phyloP scores from a whole-genome alignment of 441 rosid genomes.

The Sinapis alba region DNA sequence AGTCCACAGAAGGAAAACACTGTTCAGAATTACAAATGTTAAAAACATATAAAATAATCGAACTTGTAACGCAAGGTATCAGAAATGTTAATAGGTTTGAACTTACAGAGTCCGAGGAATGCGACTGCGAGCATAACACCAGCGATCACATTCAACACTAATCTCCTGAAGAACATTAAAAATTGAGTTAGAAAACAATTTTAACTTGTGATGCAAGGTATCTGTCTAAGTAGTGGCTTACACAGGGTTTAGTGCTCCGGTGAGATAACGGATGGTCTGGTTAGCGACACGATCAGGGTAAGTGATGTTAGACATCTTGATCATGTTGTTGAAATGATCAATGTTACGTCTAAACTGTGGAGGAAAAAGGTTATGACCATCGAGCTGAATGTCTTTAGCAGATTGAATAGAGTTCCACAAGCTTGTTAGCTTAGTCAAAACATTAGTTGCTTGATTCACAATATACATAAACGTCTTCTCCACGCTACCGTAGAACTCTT shows the following conservation, averaged over 20 bases:
- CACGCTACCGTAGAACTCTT: slow-evolving; percentile 54
- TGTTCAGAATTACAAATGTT: not conserved
- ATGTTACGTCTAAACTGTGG: slow-evolving; percentile 47
- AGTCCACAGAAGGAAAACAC: slow-evolving; percentile 52
- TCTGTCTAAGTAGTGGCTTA: slow-evolving; percentile 17
- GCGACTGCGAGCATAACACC: slow-evolving; percentile 59
- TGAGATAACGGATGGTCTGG: slow-evolving; percentile 42
- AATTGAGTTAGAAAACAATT: not conserved
- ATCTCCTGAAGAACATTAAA: slow-evolving; percentile 49
- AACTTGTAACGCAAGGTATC: not conserved
- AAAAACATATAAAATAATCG: not conserved
- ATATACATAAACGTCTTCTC: slow-evolving; percentile 47
- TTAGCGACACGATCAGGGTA: slow-evolving; percentile 45
- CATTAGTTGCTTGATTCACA: slow-evolving; percentile 48
- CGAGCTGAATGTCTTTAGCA: slow-evolving; percentile 50
- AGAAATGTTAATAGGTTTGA: not conserved
- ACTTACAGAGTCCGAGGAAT: slow-evolving; percentile 74
- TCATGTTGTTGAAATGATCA: slow-evolving; percentile 46
- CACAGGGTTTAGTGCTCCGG: slow-evolving; percentile 49
- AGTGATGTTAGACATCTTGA: slow-evolving; percentile 41
- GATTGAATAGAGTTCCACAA: slow-evolving; percentile 50
- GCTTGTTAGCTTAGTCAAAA: slow-evolving; percentile 46
- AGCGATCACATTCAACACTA: slow-evolving; percentile 50
- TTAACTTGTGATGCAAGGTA: slow-evolving; percentile 12
- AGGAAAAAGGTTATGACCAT: slow-evolving; percentile 49